These are phyloP conservation scores for Lasiosphaeria miniovina DNA, from an alignment of 495 filamentous ascomycete species.

Conservation along the genomic window DNA sequence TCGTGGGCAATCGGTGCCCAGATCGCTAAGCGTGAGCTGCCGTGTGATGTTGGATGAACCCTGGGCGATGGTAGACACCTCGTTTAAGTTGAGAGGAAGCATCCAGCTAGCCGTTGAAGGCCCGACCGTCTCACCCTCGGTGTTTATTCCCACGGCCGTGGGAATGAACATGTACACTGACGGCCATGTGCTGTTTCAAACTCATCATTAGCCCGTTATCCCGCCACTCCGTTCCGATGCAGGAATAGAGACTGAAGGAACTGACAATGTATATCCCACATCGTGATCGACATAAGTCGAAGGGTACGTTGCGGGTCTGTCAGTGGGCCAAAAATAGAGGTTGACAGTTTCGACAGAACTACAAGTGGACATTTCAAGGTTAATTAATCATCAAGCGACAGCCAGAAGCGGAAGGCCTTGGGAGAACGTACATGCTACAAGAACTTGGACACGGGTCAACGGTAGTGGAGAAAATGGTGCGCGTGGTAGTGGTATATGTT, in stretches of 20 bases:
- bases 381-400: not conserved
- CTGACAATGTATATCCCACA: conserved; percentile 38
- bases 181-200: conserved; percentile 32
- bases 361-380: not conserved
- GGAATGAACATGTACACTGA: conserved; percentile 39
- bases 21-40: conserved; percentile 30
- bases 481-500: conserved; percentile 18
- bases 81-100: conserved; percentile 24
- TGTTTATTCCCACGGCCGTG: conserved; percentile 29
- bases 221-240: no score
- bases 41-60: conserved; percentile 14
- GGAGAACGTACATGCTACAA: conserved; percentile 32
- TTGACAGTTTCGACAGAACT: conserved; percentile 33
- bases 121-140: conserved; percentile 15
- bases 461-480: conserved; percentile 22
- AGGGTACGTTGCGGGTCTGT: conserved; percentile 32
- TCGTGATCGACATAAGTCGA: conserved; percentile 28
- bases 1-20: conserved; percentile 33
- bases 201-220: not conserved
- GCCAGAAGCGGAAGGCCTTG: not conserved
- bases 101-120: conserved; percentile 26
- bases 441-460: conserved; percentile 26
- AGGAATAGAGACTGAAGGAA: conserved; percentile 1
- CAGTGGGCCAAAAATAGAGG: conserved; percentile 37
- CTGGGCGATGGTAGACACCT: conserved; percentile 29